These are phyloP conservation scores for Hyparrhenia diplandra DNA, from an alignment of 176 grass and related monocot genomes.

Conservation along the genomic window DNA sequence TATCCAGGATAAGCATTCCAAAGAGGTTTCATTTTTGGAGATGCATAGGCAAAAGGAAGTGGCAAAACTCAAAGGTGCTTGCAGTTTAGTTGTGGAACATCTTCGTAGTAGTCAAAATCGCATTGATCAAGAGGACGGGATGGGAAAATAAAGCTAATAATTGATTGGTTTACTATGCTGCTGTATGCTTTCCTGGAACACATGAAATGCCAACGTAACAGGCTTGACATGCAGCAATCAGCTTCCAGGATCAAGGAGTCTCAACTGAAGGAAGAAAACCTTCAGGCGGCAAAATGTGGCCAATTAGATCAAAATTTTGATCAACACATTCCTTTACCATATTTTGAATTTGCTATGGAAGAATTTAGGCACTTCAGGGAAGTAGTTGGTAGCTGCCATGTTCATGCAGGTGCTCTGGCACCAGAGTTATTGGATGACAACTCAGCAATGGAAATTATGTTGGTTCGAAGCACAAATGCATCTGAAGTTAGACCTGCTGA, in stretches of 20 bases:
- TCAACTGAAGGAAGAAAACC: slow-evolving; percentile 52
- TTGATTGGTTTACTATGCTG: slow-evolving; percentile 54
- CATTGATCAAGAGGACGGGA: slow-evolving; percentile 23
- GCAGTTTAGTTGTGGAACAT: slow-evolving; percentile 47
- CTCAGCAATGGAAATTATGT: slow-evolving; percentile 35
- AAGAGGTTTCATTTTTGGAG: slow-evolving; percentile 41
- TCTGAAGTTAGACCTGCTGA: too few species aligned
- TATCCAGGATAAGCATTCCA: slow-evolving; percentile 55
- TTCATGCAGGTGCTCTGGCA: slow-evolving; percentile 13
- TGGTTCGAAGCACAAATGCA: slow-evolving; percentile 28
- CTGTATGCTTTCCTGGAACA: slow-evolving; percentile 55
- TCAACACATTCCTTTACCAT: slow-evolving; percentile 51
- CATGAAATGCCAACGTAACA: slow-evolving; percentile 48
- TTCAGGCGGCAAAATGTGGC: slow-evolving; percentile 59
- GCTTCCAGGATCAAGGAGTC: slow-evolving; percentile 44
- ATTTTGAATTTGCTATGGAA: slow-evolving; percentile 66
- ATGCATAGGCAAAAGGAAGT: slow-evolving; percentile 44
- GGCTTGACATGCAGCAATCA: slow-evolving; percentile 55
- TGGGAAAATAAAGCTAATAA: slow-evolving; percentile 38
- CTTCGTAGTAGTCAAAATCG: slow-evolving; percentile 23
- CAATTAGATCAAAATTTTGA: slow-evolving; percentile 63
- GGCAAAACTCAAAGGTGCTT: slow-evolving; percentile 32
- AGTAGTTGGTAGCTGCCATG: slow-evolving; percentile 20
- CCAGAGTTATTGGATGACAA: slow-evolving; percentile 9
- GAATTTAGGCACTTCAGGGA: slow-evolving; percentile 44